A percentile compares a stretch with the other conserved stretches of the same genome.
Evolutionary conservation across 176 grass and related monocot species (phyloP).

Genomic region (Neostapfia colusana): DNA sequence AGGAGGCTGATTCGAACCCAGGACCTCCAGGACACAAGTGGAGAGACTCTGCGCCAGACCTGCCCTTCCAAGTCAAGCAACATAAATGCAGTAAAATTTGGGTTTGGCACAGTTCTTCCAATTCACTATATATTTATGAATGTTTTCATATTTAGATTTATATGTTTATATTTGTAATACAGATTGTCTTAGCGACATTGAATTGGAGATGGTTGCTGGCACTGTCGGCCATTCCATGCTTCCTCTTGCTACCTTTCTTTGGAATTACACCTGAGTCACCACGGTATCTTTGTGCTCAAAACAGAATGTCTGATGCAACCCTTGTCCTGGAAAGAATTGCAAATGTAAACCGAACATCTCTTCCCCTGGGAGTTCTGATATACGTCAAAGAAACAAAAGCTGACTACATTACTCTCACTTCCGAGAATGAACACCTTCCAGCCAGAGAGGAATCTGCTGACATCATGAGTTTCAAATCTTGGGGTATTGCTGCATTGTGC

Average conservation of each 20-base stretch:
- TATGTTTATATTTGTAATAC: constrained; percentile 1
- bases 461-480: constrained; percentile 32
- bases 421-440: constrained; percentile 38
- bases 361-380: constrained; percentile 68
- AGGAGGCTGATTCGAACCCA: too few species aligned
- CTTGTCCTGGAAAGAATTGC: constrained; percentile 71
- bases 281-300: constrained; percentile 67
- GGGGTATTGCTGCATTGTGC: constrained; percentile 40
- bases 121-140: background rate
- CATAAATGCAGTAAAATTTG: background rate
- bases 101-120: background rate
- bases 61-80: background rate
- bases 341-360: constrained; percentile 39
- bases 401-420: constrained; percentile 28
- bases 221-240: constrained; percentile 68
- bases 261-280: constrained; percentile 64
- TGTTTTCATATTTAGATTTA: background rate
- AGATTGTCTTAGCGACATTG: constrained; percentile 50
- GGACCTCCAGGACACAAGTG: too few species aligned
- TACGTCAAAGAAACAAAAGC: constrained; percentile 26
- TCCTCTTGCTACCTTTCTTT: constrained; percentile 68
- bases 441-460: constrained; percentile 23
- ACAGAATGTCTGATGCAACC: constrained; percentile 55
- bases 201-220: constrained; percentile 79
- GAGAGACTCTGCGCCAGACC: too few species aligned